Evolutionary conservation across 2,329 filamentous ascomycete genomes (phyloP).

Genomic region (Curvularia spicifera): DNA sequence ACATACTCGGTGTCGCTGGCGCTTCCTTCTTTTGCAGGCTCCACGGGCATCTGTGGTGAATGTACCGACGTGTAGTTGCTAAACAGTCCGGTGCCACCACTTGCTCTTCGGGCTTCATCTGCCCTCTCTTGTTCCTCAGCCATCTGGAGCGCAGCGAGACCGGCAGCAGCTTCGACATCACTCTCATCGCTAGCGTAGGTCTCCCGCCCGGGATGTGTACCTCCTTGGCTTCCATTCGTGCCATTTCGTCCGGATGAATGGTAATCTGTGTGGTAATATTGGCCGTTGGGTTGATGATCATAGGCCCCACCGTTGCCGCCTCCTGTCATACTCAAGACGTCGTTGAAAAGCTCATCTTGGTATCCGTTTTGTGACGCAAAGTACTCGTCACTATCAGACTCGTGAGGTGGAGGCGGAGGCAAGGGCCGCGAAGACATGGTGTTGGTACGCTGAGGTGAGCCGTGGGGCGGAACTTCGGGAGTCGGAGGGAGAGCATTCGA

Average conservation of each 20-base stretch:
- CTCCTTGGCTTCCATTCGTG: slow-evolving; percentile 58
- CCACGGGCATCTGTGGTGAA: slow-evolving; percentile 51
- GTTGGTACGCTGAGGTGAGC: slow-evolving; percentile 58
- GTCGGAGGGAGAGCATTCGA: slow-evolving; percentile 54
- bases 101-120: slow-evolving; percentile 64
- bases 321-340: slow-evolving; percentile 61
- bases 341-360: slow-evolving; percentile 64
- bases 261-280: slow-evolving; percentile 37
- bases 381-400: slow-evolving; percentile 53
- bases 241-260: slow-evolving; percentile 39
- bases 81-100: slow-evolving; percentile 61
- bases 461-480: slow-evolving; percentile 59
- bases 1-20: slow-evolving; percentile 73
- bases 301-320: slow-evolving; percentile 34
- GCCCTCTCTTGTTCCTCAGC: slow-evolving; percentile 78
- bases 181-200: slow-evolving; percentile 69
- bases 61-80: slow-evolving; percentile 54
- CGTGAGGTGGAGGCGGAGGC: slow-evolving; percentile 66
- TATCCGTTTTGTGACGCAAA: slow-evolving; percentile 47
- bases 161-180: slow-evolving; percentile 85
- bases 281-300: slow-evolving; percentile 43
- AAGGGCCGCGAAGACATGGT: slow-evolving; percentile 64
- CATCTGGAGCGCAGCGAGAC: slow-evolving; percentile 80
- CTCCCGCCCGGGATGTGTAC: slow-evolving; percentile 41
- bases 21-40: slow-evolving; percentile 29